A percentile compares a stretch with the other conserved stretches of the same genome.
These are phyloP conservation scores for Cardamine occulta DNA, from an alignment of 345 rosid species.

Conservation along the genomic window DNA sequence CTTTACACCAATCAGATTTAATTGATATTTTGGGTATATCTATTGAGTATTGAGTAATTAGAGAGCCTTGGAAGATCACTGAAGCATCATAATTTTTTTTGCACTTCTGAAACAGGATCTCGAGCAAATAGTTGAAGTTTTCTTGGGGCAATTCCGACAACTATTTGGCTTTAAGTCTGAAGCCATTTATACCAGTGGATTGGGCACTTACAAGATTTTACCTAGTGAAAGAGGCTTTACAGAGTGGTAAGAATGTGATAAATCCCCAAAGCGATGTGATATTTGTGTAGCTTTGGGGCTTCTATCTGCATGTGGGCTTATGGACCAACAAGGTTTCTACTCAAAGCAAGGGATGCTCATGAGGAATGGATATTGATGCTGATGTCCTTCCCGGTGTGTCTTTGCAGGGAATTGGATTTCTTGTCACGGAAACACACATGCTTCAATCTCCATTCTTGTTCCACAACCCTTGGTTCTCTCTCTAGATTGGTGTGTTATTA, in stretches of 20 bases:
- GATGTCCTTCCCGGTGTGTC: conserved; percentile 14
- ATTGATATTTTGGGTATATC: neutral
- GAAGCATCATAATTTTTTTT: conserved; percentile 17
- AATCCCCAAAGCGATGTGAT: neutral
- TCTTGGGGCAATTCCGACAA: conserved; percentile 91
- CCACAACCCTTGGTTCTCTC: conserved; percentile 88
- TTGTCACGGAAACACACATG: conserved; percentile 80
- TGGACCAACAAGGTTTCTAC: conserved; percentile 6
- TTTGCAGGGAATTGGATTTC: conserved; percentile 85
- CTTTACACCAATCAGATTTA: neutral
- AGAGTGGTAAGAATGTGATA: conserved; percentile 64
- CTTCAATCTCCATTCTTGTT: conserved; percentile 86
- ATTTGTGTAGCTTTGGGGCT: neutral
- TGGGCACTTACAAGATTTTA: conserved; percentile 64
- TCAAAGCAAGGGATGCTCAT: conserved; percentile 17
- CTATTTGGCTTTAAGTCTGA: conserved; percentile 82
- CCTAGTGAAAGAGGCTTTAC: conserved; percentile 88
- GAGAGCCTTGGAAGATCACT: conserved; percentile 20
- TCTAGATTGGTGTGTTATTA: conserved; percentile 73
- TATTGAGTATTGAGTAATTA: conserved; percentile 8
- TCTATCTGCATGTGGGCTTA: conserved; percentile 19
- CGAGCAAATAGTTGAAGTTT: conserved; percentile 71
- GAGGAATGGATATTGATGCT: conserved; percentile 7
- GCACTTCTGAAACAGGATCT: conserved; percentile 68
- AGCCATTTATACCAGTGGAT: conserved; percentile 53